Base-by-base conservation (phyloP, 768 basidiomycete genomes). In the Mycena galopus region DNA sequence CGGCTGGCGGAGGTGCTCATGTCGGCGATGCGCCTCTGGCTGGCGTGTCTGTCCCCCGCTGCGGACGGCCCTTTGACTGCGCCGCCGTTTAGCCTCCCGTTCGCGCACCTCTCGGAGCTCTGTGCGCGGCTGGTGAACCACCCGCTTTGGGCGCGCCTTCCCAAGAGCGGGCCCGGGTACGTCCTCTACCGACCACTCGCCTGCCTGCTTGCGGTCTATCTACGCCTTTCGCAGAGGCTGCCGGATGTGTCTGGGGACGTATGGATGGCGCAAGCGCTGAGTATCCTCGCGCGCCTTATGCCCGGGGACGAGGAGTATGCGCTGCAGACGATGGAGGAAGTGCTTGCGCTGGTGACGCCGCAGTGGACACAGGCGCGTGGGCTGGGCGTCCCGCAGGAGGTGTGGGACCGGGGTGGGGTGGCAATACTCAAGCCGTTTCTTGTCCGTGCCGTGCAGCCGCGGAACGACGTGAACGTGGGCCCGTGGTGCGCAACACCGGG, bases 221-320 rank as follows among this genome's bases (percentile, higher is more conserved):
- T 94, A 56, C 82, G 82, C 3, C 81, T 94, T n/a, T 93, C 91
- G 2, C 84, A 86, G 30, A 79, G 84, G 16, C 83, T 91, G 16
- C 92, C 93, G 7, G 86, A 81, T 25, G 86, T 86, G n/a, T 81
- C 88, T 5, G 82, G 86, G 32, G 86, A 90, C 65, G 77, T 91
- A 23, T 94, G 93, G 93, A 82, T 92, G 44, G 89, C 90, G 0
- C 92, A 93, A 73, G 89, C 90, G 3, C 86, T 92, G 37, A 82
- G 88, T 0, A 86, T 93, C 56, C 75, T 94, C 0, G 74, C 81
- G 17, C 82, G 87, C 37, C 83, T 92, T 27, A 82, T 91, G 16
- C 93, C 93, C 0, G 95, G 96, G 16, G 93, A 97, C 73, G 96
- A 97, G 78, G 88, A 88, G 1, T 77, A 82, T 39, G 92, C 88